Evolutionary conservation across 176 grass and related monocot genomes (phyloP).

Genomic region (Aechmea fasciata): DNA sequence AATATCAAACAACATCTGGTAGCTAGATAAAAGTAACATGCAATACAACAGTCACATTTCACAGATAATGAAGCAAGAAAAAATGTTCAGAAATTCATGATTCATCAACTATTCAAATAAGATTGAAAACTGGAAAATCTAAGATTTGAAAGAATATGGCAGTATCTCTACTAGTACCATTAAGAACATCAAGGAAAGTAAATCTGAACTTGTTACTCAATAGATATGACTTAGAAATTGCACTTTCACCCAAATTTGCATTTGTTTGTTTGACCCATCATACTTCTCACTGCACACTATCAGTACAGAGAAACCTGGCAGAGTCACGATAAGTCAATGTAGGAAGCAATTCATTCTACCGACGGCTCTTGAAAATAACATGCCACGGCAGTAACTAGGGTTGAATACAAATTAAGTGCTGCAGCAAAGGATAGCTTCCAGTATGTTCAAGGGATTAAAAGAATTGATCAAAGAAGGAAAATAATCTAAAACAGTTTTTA

Average conservation of each 20-base stretch:
- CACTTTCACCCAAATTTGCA: background rate
- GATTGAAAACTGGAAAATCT: too few relatives aligned
- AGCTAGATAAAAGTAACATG: too few relatives aligned
- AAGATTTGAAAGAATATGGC: too few relatives aligned
- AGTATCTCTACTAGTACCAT: too few relatives aligned
- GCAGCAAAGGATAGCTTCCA: background rate
- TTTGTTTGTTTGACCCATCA: constrained; percentile 15
- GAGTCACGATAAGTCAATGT: constrained; percentile 13
- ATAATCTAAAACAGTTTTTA: background rate
- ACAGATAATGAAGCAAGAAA: too few relatives aligned
- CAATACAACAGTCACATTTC: too few relatives aligned
- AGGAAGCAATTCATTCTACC: constrained; percentile 16
- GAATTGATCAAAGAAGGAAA: background rate
- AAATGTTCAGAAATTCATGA: too few relatives aligned
- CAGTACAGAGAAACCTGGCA: constrained; percentile 25
- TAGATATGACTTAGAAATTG: too few relatives aligned
- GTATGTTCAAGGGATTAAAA: background rate
- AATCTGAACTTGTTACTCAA: too few relatives aligned
- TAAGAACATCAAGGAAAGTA: too few relatives aligned
- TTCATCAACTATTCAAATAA: too few relatives aligned
- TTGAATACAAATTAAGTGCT: background rate
- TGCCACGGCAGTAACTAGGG: constrained; percentile 10
- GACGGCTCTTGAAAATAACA: constrained; percentile 6
- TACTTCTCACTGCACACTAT: constrained; percentile 25
- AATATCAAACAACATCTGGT: too few relatives aligned